Evolutionary conservation across 192 early-diverging fungal species (phyloP), one percentile per base, ranked within the genome.

Genomic region (Jimgerdemannia lactiflua): DNA sequence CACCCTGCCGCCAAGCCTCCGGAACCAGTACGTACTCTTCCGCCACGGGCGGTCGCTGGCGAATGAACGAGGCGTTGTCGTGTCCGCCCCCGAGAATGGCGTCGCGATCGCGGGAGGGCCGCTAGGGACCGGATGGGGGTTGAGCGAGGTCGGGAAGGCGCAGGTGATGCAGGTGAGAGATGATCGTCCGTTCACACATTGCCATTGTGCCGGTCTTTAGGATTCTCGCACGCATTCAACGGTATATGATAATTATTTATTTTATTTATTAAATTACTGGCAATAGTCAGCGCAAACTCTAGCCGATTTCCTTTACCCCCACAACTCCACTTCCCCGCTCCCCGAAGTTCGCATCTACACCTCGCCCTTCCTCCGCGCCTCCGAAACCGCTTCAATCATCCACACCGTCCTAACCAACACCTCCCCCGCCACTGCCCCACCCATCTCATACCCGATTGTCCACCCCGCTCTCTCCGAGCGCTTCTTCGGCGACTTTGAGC

Each of bases 21-120:
- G 79, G 42, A 84, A 84, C 41, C 71, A 70, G 44, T 84, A 82
- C 54, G 75, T 84, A 20, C 75, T 88, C 20, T 79, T 84, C 59
- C 85, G 89, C n/a, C 89, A 91, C 70, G 89, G 89, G 0, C 81
- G 83, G 49, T 91, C 89, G 0, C 70, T 87, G 4, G 87, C 89
- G 43, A 91, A 91, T 68, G 75, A 87, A 42, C 80, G 76, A 17
- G 79, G 79, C 8, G 63, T 87, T 29, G 88, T 91, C 72, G 85
- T 85, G 59, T 89, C 88, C 3, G 79, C 81, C 3, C 84, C 88
- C 20, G 83, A 82, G 65, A 88, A 85, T 64, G 89, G 88, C 4
- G 86, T 85, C 40, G 75, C 80, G 4, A 75, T 74, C 4, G 73
- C 71, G 4, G 87, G 87, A 59, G 86, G 86, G 42, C 84, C 86